Percentiles rank a stretch among this genome's conserved stretches.
Evolutionary conservation across 2,329 filamentous ascomycete genomes (phyloP).

Genomic region (Colletotrichum chlorophyti): DNA sequence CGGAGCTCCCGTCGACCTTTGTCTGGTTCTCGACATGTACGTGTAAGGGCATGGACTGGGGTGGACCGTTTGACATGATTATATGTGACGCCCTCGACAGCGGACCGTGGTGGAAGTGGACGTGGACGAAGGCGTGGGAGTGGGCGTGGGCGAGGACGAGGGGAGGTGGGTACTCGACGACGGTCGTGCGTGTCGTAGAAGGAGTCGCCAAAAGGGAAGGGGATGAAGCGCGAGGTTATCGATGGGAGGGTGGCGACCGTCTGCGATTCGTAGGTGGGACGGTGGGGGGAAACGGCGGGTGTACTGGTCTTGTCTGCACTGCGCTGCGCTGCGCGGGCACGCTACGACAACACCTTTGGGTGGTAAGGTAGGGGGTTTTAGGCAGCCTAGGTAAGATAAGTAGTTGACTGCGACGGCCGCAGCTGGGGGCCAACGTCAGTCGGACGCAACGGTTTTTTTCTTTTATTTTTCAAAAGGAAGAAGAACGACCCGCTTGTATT

Average conservation of each 20-base stretch:
- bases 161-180: constrained; percentile 26
- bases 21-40: constrained; percentile 13
- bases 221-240: constrained; percentile 36
- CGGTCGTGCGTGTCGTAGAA: constrained; percentile 23
- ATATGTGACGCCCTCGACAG: constrained; percentile 24
- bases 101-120: too few species aligned
- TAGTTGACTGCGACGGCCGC: background rate
- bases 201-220: constrained; percentile 14
- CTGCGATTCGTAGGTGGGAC: constrained; percentile 23
- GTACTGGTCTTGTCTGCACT: too few species aligned
- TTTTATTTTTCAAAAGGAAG: too few species aligned
- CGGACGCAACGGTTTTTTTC: background rate
- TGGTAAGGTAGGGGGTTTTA: too few species aligned
- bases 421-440: constrained; percentile 17
- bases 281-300: background rate
- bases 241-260: constrained; percentile 28
- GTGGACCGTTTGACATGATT: constrained; percentile 30
- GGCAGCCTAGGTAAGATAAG: background rate
- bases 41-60: constrained; percentile 26
- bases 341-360: too few species aligned
- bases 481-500: too few species aligned
- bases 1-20: constrained; percentile 25
- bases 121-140: too few species aligned
- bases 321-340: too few species aligned
- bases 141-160: too few species aligned